Conservation (phyloP, 495 filamentous ascomycete genomes). For the Letharia columbiana region DNA sequence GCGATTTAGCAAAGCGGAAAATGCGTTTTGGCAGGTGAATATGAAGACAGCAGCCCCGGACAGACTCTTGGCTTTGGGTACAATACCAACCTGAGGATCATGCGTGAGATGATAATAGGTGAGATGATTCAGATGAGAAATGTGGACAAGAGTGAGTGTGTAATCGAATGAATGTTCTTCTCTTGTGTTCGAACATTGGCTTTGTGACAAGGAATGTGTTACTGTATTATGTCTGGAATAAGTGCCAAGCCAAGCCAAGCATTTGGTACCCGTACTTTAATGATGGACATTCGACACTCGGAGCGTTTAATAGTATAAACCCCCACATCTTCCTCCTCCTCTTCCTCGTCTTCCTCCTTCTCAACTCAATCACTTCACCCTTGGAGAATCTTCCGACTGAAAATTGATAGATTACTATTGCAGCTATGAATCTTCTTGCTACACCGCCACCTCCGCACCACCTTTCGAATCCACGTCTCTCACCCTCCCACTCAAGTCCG, state of each 20-base stretch:
- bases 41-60: not conserved
- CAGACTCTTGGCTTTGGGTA: not conserved
- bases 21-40: not conserved
- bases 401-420: not conserved
- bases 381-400: constrained; percentile 28
- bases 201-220: too few species aligned
- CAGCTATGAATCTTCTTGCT: constrained; percentile 53
- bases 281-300: too few species aligned
- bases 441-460: constrained; percentile 67
- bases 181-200: too few species aligned
- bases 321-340: constrained; percentile 2
- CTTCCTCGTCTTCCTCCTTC: constrained; percentile 14
- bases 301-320: not conserved
- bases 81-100: not conserved
- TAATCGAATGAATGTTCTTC: too few species aligned
- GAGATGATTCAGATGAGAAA: too few species aligned
- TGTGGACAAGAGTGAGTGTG: too few species aligned
- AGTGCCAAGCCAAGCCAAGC: too few species aligned
- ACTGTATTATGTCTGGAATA: too few species aligned
- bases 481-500: constrained; percentile 64
- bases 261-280: too few species aligned
- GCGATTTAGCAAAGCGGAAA: not conserved
- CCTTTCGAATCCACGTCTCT: constrained; percentile 60
- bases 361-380: constrained; percentile 25
- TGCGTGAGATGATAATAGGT: too few species aligned